A percentile compares a stretch with the other conserved stretches of the same genome.
These are phyloP conservation scores for Lentinula sp. DNA, from an alignment of 768 basidiomycete genomes.

Conservation along the genomic window DNA sequence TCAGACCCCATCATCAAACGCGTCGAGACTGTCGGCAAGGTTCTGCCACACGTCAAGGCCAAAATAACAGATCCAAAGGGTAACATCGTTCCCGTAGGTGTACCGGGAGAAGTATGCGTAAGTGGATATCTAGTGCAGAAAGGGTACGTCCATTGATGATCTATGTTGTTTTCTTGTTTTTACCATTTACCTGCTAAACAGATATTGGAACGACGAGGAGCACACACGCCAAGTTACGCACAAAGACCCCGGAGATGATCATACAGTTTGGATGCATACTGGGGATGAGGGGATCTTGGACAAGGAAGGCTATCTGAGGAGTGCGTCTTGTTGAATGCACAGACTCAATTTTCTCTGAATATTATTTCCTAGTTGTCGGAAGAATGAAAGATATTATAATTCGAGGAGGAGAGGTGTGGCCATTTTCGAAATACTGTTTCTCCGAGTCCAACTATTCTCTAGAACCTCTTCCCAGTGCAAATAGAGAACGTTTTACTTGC, in stretches of 20 bases:
- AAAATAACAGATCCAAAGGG: constrained; percentile 59
- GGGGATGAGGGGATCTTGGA: constrained; percentile 82
- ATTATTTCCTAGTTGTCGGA: background rate
- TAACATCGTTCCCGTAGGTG: constrained; percentile 62
- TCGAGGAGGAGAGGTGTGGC: constrained; percentile 72
- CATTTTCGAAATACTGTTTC: background rate
- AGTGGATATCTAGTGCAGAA: constrained; percentile 77
- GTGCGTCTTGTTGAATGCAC: constrained; percentile 29
- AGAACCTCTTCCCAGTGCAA: constrained; percentile 82
- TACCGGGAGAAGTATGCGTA: constrained; percentile 68
- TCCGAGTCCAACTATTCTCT: background rate
- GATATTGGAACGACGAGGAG: constrained; percentile 72
- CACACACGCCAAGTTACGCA: constrained; percentile 61
- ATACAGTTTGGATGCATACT: constrained; percentile 74
- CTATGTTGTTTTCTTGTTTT: background rate
- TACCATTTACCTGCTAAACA: constrained; percentile 16
- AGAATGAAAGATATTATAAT: constrained; percentile 71
- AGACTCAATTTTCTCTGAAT: background rate
- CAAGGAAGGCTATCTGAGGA: constrained; percentile 69
- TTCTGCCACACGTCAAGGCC: constrained; percentile 73
- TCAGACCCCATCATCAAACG: constrained; percentile 67
- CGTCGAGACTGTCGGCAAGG: constrained; percentile 75
- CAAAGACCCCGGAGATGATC: constrained; percentile 33
- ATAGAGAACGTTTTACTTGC: constrained; percentile 71
- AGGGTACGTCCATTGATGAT: constrained; percentile 37